phyloP scores from a whole-genome alignment of 2,329 filamentous ascomycete species.

The Fusarium mexicanum region DNA sequence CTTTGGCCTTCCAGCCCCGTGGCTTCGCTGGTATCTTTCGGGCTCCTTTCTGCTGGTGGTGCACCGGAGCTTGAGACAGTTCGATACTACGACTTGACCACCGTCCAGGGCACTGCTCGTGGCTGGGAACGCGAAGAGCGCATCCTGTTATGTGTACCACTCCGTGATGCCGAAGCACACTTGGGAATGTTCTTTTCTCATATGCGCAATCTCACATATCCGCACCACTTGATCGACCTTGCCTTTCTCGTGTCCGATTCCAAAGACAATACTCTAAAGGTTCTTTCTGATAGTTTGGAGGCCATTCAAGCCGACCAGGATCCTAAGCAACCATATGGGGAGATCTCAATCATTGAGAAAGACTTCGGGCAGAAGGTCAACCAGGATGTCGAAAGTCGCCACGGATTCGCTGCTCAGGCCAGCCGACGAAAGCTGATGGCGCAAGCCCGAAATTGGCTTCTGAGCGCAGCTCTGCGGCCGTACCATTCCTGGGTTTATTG shows the following conservation, averaged over 20 bases:
- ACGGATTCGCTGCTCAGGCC: constrained; percentile 96
- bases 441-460: constrained; percentile 94
- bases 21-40: constrained; percentile 73
- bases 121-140: constrained; percentile 98
- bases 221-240: constrained; percentile 94
- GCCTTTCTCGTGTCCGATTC: constrained; percentile 98
- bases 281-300: constrained; percentile 79
- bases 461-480: constrained; percentile 90
- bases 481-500: constrained; percentile 99
- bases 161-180: constrained; percentile 92
- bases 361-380: constrained; percentile 98
- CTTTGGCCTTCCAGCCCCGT: constrained; percentile 74
- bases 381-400: constrained; percentile 96
- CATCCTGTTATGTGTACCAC: constrained; percentile 91
- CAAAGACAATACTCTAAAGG: constrained; percentile 85
- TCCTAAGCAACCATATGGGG: constrained; percentile 84
- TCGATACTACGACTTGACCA: constrained; percentile 94
- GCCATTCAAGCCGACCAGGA: constrained; percentile 83
- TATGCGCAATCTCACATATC: constrained; percentile 94
- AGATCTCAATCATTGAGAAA: constrained; percentile 98
- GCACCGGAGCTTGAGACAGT: constrained; percentile 91
- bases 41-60: constrained; percentile 72
- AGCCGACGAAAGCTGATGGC: constrained; percentile 96
- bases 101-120: constrained; percentile 88
- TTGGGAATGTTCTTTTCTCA: constrained; percentile 99